Base-by-base conservation (phyloP, 2,329 filamentous ascomycete species). In the Epicoccum sorghinum region DNA sequence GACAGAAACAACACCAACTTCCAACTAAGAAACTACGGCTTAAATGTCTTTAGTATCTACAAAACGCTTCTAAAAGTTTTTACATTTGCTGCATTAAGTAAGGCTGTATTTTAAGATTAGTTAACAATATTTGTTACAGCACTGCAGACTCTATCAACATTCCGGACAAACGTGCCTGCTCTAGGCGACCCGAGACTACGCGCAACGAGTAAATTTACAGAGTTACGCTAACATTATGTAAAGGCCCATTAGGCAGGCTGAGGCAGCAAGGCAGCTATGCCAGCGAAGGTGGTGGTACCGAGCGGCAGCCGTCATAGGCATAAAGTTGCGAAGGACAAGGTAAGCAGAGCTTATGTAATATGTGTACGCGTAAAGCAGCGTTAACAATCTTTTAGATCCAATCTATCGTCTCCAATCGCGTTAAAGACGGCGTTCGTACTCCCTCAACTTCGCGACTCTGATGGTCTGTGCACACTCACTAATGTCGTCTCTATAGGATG, bases 401-500 rank as follows among this genome's bases (percentile, higher is more conserved):
- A 22, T 58, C 57, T 1, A 50, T 72, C 8, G 7, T 72, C 10
- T 69, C 57, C 4, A 69, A 73, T 56, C 66, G 71, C 22, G 25
- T 65, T 9, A 61, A 65, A 12, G 45, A 64, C 14, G 50, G 49
- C 7, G 71, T 74, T 49, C 52, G 61, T 65, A 9, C 22, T n/a
- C 52, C 27, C 18, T 35, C 36, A n/a, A 27, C 7, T 33, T 3
- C 18, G 10, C 8, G 23, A 36, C 33, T 7, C 7, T 18, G 24
- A 7, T 64, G 57, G 61, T 55, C 55, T 55, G 60, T 67, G 57
- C 59, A 43, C 56, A 55, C 9, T 55, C 49, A 58, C 57, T 68
- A 41, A 71, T 51, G 52, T 61, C 50, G 22, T 52, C 32, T 9
- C 12, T 53, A 36, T 61, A 75, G 73, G 69, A 69, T 4, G 78